Evolutionary conservation across 805 yeast species (phyloP), one percentile per base, ranked within the genome.

Genomic region (Lachancea nothofagi): DNA sequence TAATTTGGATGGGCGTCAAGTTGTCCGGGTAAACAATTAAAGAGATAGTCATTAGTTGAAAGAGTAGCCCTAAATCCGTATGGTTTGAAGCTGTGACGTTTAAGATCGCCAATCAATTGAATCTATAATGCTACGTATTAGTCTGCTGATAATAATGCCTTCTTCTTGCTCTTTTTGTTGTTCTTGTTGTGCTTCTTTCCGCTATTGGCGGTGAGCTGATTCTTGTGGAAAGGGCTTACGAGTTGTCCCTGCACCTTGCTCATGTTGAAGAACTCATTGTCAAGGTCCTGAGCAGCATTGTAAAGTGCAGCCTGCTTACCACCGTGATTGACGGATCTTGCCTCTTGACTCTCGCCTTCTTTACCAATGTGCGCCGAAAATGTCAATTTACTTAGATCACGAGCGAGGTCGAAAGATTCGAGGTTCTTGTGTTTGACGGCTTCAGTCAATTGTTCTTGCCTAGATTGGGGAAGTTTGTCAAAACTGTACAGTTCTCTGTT

Each of bases 221-320:
- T 55, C 50, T 70, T 71, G 57, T 90, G 96, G 72, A 86, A 87
- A 5, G 97, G 95, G 5, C 73, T 67, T 29, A 70, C 68, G 45
- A 81, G 55, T 39, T 72, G 75, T 3, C 95, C 95, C 45, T 71
- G 70, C 3, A 80, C 77, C 12, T 62, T 65, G 43, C 71, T 73
- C 79, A 80, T 75, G 41, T 74, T 71, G 70, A 90, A 90, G 56
- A 90, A 90, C 43, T 87, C 96, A 26, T 76, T 70, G 61, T 90
- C 97, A 48, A 90, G 68, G 51, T 86, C 93, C 29, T 77, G 85
- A 25, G 90, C 87, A 5, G 87, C 83, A 56, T 82, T 80, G 49
- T 74, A 75, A 46, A 83, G 69, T 2, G 87, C 85, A 9, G 93
- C 90, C 56, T 83, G 88, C 48, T 75, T 79, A 62, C 93, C 93